Conservation (phyloP, 2,329 filamentous ascomycete species). For the Chalaropsis ovoidea region DNA sequence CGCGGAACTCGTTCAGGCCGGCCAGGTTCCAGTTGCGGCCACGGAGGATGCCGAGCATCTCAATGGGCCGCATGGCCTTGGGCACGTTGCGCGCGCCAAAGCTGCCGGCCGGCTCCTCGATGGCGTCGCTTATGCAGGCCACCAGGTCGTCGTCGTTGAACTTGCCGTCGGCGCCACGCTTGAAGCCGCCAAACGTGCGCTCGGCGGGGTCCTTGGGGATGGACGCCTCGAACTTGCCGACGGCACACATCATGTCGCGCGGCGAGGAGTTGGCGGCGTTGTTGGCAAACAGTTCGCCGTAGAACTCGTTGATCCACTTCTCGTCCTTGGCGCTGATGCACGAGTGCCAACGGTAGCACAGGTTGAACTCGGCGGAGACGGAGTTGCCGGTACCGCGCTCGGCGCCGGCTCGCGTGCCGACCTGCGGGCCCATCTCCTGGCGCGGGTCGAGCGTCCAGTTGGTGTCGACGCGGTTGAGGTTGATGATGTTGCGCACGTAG, state of each 20-base stretch:
- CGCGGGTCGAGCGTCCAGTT: constrained; percentile 76
- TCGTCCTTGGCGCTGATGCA: constrained; percentile 67
- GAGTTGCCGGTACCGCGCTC: constrained; percentile 69
- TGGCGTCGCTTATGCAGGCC: constrained; percentile 53
- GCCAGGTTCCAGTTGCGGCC: constrained; percentile 67
- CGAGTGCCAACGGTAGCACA: constrained; percentile 82
- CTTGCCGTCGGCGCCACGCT: constrained; percentile 55
- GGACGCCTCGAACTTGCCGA: constrained; percentile 51
- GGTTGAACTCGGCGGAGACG: constrained; percentile 80
- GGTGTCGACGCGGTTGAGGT: constrained; percentile 48
- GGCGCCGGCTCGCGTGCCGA: constrained; percentile 46
- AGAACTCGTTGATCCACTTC: constrained; percentile 65
- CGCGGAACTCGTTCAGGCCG: constrained; percentile 74
- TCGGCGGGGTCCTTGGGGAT: constrained; percentile 57
- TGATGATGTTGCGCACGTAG: constrained; percentile 69
- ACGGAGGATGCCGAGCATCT: constrained; percentile 71
- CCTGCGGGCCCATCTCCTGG: constrained; percentile 51
- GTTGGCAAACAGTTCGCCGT: constrained; percentile 31
- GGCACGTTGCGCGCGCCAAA: constrained; percentile 69
- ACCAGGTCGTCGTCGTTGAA: constrained; percentile 69
- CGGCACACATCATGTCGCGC: constrained; percentile 50
- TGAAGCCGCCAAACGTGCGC: constrained; percentile 56
- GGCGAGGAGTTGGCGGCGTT: constrained; percentile 38
- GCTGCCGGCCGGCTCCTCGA: constrained; percentile 66
- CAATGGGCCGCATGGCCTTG: constrained; percentile 60